A percentile compares a stretch with the other conserved stretches of the same genome.
Conservation (phyloP, 208 protist genomes). For the Crithidia brevicula region DNA sequence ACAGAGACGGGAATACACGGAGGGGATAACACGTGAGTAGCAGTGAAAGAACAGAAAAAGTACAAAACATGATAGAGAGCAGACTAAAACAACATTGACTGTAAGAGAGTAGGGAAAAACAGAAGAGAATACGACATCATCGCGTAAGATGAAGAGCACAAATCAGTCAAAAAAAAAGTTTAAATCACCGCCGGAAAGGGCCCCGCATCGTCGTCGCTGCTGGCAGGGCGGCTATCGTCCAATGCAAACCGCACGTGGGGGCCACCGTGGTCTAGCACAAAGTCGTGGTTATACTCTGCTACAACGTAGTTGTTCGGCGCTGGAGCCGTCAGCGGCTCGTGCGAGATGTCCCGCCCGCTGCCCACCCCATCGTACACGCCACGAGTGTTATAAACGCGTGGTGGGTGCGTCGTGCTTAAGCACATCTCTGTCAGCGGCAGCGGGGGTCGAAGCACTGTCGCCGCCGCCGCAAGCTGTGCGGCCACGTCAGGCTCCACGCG, state of each 20-base stretch:
- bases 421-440: constrained; percentile 27
- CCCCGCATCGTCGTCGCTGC: background rate
- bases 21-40: too few relatives aligned
- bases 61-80: too few relatives aligned
- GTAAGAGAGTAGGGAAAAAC: background rate
- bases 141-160: too few relatives aligned
- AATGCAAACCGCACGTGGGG: background rate
- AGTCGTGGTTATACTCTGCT: constrained; percentile 11
- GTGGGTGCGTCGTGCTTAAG: constrained; percentile 8
- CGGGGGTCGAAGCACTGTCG: constrained; percentile 16
- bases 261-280: background rate
- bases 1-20: too few relatives aligned
- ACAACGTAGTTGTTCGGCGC: background rate
- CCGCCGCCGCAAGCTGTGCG: constrained; percentile 13
- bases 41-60: too few relatives aligned
- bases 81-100: background rate
- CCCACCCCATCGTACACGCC: background rate
- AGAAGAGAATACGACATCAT: constrained; percentile 15
- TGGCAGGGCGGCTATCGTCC: background rate
- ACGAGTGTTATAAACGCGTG: background rate
- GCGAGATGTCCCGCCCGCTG: background rate
- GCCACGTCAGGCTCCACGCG: constrained; percentile 2
- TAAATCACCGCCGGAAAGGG: constrained; percentile 15
- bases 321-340: background rate
- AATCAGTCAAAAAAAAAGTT: too few relatives aligned